These are phyloP conservation scores for Tanacetum coccineum DNA, from an alignment of 129 eudicot species.

Conservation along the genomic window DNA sequence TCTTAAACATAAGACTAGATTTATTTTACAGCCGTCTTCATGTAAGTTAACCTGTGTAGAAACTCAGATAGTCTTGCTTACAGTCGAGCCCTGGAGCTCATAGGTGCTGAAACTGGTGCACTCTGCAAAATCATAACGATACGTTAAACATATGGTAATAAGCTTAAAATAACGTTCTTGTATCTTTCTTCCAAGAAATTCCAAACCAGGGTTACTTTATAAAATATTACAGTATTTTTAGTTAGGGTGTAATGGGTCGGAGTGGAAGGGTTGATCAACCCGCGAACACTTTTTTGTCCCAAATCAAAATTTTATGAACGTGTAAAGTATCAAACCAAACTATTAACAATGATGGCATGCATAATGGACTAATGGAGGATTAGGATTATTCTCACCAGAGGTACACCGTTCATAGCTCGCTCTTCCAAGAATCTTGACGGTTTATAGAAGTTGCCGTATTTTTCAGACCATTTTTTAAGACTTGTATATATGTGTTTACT, in stretches of 20 bases:
- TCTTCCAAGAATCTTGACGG: conserved; percentile 90
- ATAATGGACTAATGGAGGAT: too few species aligned
- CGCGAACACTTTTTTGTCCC: too few species aligned
- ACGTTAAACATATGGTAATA: conserved; percentile 2
- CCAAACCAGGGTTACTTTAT: background rate
- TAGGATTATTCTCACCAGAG: conserved; percentile 47
- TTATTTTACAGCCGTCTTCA: background rate
- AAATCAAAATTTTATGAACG: background rate
- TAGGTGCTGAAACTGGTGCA: conserved; percentile 32
- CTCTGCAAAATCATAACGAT: conserved; percentile 47
- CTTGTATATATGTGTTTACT: conserved; percentile 54
- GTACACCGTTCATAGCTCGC: conserved; percentile 66
- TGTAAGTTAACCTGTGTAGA: background rate
- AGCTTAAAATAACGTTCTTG: background rate
- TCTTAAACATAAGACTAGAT: too few species aligned
- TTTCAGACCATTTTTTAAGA: conserved; percentile 71
- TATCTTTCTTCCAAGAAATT: background rate
- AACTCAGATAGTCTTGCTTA: conserved; percentile 25
- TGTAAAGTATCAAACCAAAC: too few species aligned
- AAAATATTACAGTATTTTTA: too few species aligned
- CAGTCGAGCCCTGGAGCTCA: conserved; percentile 48
- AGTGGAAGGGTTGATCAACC: background rate
- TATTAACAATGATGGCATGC: too few species aligned
- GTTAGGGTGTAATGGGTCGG: background rate
- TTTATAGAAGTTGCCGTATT: conserved; percentile 57